These are phyloP conservation scores for Rhododendron molle DNA, from an alignment of 148 eudicot genomes.

Conservation along the genomic window DNA sequence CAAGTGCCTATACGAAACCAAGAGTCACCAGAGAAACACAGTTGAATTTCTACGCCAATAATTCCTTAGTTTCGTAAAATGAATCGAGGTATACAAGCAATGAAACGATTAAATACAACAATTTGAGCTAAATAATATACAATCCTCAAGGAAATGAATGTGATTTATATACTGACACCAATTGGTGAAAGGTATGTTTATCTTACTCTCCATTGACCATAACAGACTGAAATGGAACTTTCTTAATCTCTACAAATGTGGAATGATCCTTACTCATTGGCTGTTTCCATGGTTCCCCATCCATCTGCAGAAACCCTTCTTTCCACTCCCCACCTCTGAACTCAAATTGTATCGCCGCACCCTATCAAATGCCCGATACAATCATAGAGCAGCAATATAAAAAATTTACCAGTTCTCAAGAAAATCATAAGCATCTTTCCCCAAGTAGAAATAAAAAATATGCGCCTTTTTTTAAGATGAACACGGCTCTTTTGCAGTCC, in stretches of 20 bases:
- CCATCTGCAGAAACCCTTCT: slow-evolving; percentile 76
- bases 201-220: slow-evolving; percentile 58
- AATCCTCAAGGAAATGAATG: not conserved
- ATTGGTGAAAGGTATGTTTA: not conserved
- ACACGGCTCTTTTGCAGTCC: not conserved
- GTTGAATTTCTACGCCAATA: not conserved
- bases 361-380: slow-evolving; percentile 36
- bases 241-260: slow-evolving; percentile 73
- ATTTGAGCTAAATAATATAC: not conserved
- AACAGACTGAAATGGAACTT: slow-evolving; percentile 73
- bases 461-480: not conserved
- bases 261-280: slow-evolving; percentile 72
- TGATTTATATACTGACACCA: not conserved
- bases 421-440: not conserved
- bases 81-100: not conserved
- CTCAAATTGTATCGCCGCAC: slow-evolving; percentile 82
- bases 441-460: not conserved
- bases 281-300: slow-evolving; percentile 99
- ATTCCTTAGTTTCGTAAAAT: not conserved
- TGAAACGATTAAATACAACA: not conserved
- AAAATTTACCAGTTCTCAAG: not conserved
- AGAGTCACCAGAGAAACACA: not conserved
- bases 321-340: slow-evolving; percentile 93
- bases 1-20: not conserved
- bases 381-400: not conserved